A percentile compares a stretch with the other conserved stretches of the same genome.
Conservation (phyloP, 2,329 filamentous ascomycete species). For the Curvularia eragrostidis region DNA sequence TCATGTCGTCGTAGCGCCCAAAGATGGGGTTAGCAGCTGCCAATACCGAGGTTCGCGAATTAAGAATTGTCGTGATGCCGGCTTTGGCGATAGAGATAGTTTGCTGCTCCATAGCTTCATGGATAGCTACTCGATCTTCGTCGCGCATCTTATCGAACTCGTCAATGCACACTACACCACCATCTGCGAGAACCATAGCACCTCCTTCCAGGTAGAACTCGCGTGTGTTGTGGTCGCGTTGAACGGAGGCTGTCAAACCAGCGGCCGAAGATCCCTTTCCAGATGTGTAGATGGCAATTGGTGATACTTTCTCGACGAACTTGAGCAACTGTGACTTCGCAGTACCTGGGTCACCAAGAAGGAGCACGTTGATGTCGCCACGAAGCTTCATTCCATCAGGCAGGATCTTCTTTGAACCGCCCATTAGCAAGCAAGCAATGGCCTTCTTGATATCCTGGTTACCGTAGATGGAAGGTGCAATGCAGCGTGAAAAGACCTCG, state of each 20-base stretch:
- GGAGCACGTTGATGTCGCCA: slow-evolving; percentile 96
- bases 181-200: slow-evolving; percentile 97
- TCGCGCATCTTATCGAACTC: slow-evolving; percentile 99
- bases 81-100: slow-evolving; percentile 99
- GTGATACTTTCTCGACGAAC: slow-evolving; percentile 94
- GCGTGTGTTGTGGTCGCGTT: slow-evolving; percentile 86
- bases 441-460: slow-evolving; percentile 97
- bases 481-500: slow-evolving; percentile 85
- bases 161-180: slow-evolving; percentile 96
- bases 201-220: slow-evolving; percentile 98
- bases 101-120: slow-evolving; percentile 99
- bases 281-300: slow-evolving; percentile 97
- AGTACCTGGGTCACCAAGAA: slow-evolving; percentile 96
- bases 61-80: slow-evolving; percentile 97
- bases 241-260: slow-evolving; percentile 95
- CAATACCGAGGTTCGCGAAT: slow-evolving; percentile 91
- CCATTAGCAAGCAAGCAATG: slow-evolving; percentile 90
- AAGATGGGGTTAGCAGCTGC: slow-evolving; percentile 98
- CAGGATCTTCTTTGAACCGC: slow-evolving; percentile 95
- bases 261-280: slow-evolving; percentile 97
- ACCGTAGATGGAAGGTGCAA: slow-evolving; percentile 96
- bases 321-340: slow-evolving; percentile 97
- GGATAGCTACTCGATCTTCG: slow-evolving; percentile 95
- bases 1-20: slow-evolving; percentile 96
- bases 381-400: slow-evolving; percentile 97